A percentile compares a stretch with the other conserved stretches of the same genome.
phyloP scores from a whole-genome alignment of 1,284 basidiomycete genomes.

The Ustilago sp. region DNA sequence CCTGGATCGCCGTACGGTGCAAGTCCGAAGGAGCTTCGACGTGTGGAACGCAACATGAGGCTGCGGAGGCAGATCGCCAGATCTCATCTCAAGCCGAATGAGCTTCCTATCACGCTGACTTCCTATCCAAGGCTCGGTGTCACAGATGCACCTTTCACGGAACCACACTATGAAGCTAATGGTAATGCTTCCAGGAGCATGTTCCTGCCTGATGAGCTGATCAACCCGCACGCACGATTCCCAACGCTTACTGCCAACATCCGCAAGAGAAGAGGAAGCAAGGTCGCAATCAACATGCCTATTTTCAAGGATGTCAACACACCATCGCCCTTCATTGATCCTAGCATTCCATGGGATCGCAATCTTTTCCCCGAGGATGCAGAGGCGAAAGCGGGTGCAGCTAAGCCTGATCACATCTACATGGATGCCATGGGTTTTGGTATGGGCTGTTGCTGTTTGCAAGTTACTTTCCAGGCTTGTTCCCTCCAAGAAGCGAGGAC shows the following conservation, averaged over 20 bases:
- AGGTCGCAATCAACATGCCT: conserved; percentile 95
- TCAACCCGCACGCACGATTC: conserved; percentile 96
- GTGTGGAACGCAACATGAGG: conserved; percentile 94
- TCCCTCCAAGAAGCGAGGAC: conserved; percentile 89
- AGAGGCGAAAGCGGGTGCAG: conserved; percentile 88
- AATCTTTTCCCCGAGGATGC: conserved; percentile 81
- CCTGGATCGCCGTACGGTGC: conserved; percentile 94
- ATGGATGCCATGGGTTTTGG: conserved; percentile 99
- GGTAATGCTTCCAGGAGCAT: conserved; percentile 88
- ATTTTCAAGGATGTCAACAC: conserved; percentile 90
- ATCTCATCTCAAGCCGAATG: conserved; percentile 83
- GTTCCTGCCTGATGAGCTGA: conserved; percentile 94
- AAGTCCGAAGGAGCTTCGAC: conserved; percentile 82
- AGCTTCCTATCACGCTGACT: conserved; percentile 91
- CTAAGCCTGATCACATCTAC: conserved; percentile 90
- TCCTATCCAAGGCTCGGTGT: conserved; percentile 94
- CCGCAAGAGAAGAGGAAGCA: conserved; percentile 85
- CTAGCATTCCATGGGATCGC: conserved; percentile 86
- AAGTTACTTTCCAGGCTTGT: conserved; percentile 97
- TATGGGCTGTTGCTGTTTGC: conserved; percentile 98
- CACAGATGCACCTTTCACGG: conserved; percentile 83
- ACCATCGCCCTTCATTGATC: conserved; percentile 88
- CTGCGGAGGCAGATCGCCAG: conserved; percentile 84
- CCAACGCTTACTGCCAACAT: conserved; percentile 98
- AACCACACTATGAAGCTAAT: conserved; percentile 82